A percentile compares a stretch with the other conserved stretches of the same genome.
Conservation (phyloP, 805 yeast genomes). For the Vanderwaltozyma verrucispora region DNA sequence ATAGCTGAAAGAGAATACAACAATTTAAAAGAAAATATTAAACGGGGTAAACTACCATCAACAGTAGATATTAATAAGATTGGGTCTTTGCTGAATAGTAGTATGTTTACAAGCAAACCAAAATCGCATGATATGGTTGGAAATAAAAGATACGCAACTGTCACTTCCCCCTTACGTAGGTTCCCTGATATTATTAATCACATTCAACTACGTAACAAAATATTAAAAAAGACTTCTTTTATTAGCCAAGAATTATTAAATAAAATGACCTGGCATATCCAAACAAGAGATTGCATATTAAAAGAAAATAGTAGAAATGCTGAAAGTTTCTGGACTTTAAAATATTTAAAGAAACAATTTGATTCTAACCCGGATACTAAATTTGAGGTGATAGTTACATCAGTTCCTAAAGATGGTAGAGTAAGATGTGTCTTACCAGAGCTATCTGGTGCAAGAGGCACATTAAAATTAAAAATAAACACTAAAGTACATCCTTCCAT, state of each 20-base stretch:
- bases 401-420: constrained; percentile 32
- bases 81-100: constrained; percentile 40
- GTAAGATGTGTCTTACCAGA: constrained; percentile 26
- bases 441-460: constrained; percentile 24
- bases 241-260: constrained; percentile 30
- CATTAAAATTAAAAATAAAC: constrained; percentile 20
- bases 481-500: constrained; percentile 27
- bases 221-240: constrained; percentile 22
- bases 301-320: constrained; percentile 23
- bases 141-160: constrained; percentile 50
- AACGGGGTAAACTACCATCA: constrained; percentile 17
- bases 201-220: constrained; percentile 50
- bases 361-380: constrained; percentile 3
- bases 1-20: constrained; percentile 18
- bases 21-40: constrained; percentile 15
- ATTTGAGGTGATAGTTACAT: constrained; percentile 32
- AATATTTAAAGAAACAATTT: constrained; percentile 16
- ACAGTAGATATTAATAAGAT: constrained; percentile 35
- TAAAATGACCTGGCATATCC: constrained; percentile 34
- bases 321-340: constrained; percentile 31
- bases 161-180: constrained; percentile 85
- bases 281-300: constrained; percentile 34
- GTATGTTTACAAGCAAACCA: constrained; percentile 39
- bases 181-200: constrained; percentile 74
- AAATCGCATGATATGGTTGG: constrained; percentile 54